Base-by-base conservation (phyloP, 306 rosid genomes). In the Delonix regia region DNA sequence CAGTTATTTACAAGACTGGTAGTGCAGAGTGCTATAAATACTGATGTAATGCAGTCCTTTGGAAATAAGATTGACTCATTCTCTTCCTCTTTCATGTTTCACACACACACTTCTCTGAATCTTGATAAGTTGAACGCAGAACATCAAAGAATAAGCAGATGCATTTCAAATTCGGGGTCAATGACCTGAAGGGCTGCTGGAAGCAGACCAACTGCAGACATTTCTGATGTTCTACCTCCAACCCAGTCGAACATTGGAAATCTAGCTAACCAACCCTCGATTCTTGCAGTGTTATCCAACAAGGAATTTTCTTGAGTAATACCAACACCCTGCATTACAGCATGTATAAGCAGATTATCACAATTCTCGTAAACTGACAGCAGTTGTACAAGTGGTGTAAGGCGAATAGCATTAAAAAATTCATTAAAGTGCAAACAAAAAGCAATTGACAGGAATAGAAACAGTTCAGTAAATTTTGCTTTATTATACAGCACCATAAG, bases 201-300 rank as follows among this genome's bases (percentile, higher is more conserved):
- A 90, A 94, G 98, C 83, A 94, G 94, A 81, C 98, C 98, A 69
- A 94, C 98, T 10, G 98, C 98, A 69, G 98, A 94, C 98, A 94
- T 94, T 80, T 84, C 97, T 1, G 97, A 94, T 15, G 97, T 94
- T 77, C 98, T 86, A 63, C 98, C 97, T 83, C 98, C 98, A 65
- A 94, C 98, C 98, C 98, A 94, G 74, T 94, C 98, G 85, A 94
- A 94, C 98, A 94, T 94, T 15, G 98, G 98, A 81, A 94, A 90
- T 85, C 97, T 90, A 70, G 98, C 97, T 65, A 94, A 73, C 98
- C 98, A 94, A 45, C 98, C 90, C 86, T 94, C 98, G 74, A 94
- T 90, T 86, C 93, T 94, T 34, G 97, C 97, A 78, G 98, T 90
- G 73, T 94, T 94, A 78, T 94, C 98, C 80, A 94, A 71, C 81